Evolutionary conservation across 768 basidiomycete species (phyloP).

Genomic region (Boletellus sp.): DNA sequence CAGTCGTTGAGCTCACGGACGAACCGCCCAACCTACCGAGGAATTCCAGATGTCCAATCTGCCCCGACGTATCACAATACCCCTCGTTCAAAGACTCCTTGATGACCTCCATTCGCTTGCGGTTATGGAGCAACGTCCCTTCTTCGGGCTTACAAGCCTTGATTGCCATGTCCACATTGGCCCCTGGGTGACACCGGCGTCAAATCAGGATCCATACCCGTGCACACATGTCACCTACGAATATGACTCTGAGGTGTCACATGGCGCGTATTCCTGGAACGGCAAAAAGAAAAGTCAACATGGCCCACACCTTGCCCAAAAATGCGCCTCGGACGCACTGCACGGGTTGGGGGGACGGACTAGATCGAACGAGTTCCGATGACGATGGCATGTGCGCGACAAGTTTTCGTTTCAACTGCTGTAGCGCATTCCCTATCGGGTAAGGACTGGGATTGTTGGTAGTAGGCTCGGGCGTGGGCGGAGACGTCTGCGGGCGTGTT

Average conservation of each 20-base stretch:
- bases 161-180: conserved; percentile 69
- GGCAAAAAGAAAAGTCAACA: background rate
- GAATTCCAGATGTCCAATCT: conserved; percentile 53
- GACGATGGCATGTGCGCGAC: conserved; percentile 18
- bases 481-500: background rate
- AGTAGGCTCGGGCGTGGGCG: conserved; percentile 7
- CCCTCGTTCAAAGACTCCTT: conserved; percentile 76
- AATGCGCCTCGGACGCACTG: conserved; percentile 14
- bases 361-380: conserved; percentile 12
- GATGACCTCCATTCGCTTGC: conserved; percentile 65
- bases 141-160: conserved; percentile 70
- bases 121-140: conserved; percentile 55
- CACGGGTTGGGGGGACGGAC: conserved; percentile 12
- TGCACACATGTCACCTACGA: conserved; percentile 26
- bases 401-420: conserved; percentile 28
- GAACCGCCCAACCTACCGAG: conserved; percentile 45
- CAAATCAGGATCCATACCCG: background rate
- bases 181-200: conserved; percentile 28
- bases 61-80: conserved; percentile 76
- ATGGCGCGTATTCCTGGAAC: conserved; percentile 18
- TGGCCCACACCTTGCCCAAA: background rate
- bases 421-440: conserved; percentile 18
- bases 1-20: background rate
- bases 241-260: conserved; percentile 45
- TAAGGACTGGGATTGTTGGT: background rate